phyloP scores from a whole-genome alignment of 768 basidiomycete genomes.

The Amanita muscaria region DNA sequence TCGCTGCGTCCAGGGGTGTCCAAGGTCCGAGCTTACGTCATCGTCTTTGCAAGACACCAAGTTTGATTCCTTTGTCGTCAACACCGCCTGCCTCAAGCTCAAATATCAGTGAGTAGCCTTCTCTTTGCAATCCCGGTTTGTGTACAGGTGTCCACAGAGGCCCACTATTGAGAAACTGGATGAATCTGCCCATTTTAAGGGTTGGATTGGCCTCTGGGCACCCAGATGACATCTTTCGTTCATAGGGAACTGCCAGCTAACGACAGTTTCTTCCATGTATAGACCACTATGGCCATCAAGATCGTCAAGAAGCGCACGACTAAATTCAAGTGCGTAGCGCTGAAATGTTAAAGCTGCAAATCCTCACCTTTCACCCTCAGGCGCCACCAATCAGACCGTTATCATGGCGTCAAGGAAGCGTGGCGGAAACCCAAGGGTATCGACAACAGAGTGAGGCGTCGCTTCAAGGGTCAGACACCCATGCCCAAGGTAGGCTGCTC shows the following conservation, averaged over 20 bases:
- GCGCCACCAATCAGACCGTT: conserved; percentile 98
- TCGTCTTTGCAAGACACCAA: conserved; percentile 11
- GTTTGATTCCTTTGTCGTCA: conserved; percentile 21
- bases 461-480: conserved; percentile 90
- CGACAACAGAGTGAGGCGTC: conserved; percentile 93
- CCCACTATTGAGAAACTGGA: not conserved
- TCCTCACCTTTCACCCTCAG: conserved; percentile 28
- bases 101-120: conserved; percentile 42
- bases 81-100: conserved; percentile 41
- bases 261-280: conserved; percentile 2
- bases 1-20: conserved; percentile 6
- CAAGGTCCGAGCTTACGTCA: conserved; percentile 21
- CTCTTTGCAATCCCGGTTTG: conserved; percentile 8
- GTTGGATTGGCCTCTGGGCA: conserved; percentile 27
- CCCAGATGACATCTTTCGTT: conserved; percentile 20
- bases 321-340: conserved; percentile 76
- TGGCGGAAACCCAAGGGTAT: conserved; percentile 99
- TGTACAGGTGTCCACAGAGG: not conserved
- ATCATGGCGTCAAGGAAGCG: conserved; percentile 93
- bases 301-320: conserved; percentile 95
- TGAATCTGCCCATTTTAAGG: conserved; percentile 6
- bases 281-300: conserved; percentile 44
- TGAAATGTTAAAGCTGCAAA: conserved; percentile 3
- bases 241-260: conserved; percentile 8
- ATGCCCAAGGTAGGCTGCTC: conserved; percentile 81